Base-by-base conservation (phyloP, 805 yeast genomes). In the Allodekkera sacchari region DNA sequence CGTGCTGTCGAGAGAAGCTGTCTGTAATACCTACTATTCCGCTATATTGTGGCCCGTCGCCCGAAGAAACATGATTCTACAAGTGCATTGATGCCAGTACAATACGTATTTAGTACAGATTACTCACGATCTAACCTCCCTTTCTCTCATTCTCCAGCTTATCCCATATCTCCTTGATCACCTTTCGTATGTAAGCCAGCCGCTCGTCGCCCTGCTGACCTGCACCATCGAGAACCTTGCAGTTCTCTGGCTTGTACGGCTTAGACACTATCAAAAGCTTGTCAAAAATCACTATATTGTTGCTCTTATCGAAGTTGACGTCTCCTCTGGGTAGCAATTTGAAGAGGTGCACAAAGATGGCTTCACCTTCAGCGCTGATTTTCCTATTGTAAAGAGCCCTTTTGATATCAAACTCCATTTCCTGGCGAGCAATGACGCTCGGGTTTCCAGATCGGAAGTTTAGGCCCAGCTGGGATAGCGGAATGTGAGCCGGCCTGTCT, bases 91-190 rank as follows among this genome's bases (percentile, higher is more conserved):
- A n/a, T n/a, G n/a, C n/a, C n/a, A n/a, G n/a, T n/a, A n/a, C n/a
- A n/a, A n/a, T n/a, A n/a, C n/a, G n/a, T n/a, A n/a, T n/a, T n/a
- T n/a, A n/a, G n/a, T n/a, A n/a, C n/a, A n/a, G n/a, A 4, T 25
- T 6, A 25, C 17, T 14, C 17, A 12, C 7, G 17, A 10, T 17
- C 50, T 35, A 73, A 30, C 80, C 79, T 14, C 80, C 80, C 46
- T 70, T 74, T 40, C 63, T 61, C 31, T 61, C 63, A 15, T 48
- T 39, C 28, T 60, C 68, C 36, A 68, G 45, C 32, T 59, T 59
- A 17, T 53, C 52, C 70, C 75, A 68, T 10, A 66, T 67, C 31
- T 65, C 69, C 35, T 60, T 64, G 9, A 76, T 70, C 33, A 74
- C 62, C 42, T 64, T 68, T 41, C 61, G 61, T 8, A 76, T 49